Evolutionary conservation across 2,329 filamentous ascomycete species (phyloP), one percentile per base, ranked within the genome.

Genomic region (Cladophialophora psammophila): DNA sequence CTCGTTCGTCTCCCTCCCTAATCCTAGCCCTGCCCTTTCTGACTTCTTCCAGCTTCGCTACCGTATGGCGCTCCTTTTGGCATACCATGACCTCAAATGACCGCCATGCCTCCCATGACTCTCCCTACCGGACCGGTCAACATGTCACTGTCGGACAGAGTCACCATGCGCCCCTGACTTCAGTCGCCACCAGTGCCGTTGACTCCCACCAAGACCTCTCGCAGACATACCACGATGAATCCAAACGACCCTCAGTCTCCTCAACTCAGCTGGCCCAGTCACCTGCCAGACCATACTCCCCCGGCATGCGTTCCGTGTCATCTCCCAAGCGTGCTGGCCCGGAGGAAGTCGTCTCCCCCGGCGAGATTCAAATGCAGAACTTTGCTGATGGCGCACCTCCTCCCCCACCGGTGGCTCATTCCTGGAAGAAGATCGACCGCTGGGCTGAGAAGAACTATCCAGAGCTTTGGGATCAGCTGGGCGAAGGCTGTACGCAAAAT

Each of bases 361-460:
- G 92, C 71, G 94, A 97, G 79, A 97, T 99, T 69, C 94, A 91
- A 73, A 95, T 99, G 92, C 95, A 97, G 81, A 91, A 91, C 69
- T 99, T 99, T 81, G 89, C 91, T 75, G 94, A 97, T 72, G 95
- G 95, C 64, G 86, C 93, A 31, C 94, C 95, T 2, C 95, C 95
- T 2, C 88, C 95, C 7, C 95, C 95, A 2, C 93, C 95, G 6
- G 89, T 96, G 45, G 79, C 84, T 57, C 94, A 97, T 81, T 96
- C 94, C 13, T 99, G 95, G 95, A 89, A 86, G 77, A 91, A 94
- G 79, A 97, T 99, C 76, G 94, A 98, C 78, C 85, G 86, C 48
- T 99, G 95, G 95, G 87, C 92, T 64, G 95, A 98, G 75, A 92
- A 95, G 69, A 92, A 98, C 80, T 99, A 97, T 79, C 91, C 92